Base-by-base conservation (phyloP, 108 stramenopile genomes). In the Fragilaria radians region DNA sequence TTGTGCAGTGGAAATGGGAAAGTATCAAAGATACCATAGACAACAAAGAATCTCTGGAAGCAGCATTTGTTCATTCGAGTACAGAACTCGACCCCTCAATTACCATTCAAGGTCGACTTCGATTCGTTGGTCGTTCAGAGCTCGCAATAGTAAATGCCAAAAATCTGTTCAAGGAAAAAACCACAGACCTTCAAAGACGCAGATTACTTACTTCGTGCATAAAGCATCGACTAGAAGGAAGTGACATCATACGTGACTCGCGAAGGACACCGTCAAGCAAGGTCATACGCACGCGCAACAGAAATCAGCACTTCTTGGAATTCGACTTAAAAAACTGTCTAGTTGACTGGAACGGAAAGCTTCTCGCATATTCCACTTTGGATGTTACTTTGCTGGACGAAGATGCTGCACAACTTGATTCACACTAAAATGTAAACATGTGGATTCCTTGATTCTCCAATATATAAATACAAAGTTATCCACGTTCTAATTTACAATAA, bases 381-480 rank as follows among this genome's bases (percentile, higher is more conserved):
- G 52, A 52, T 18, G 52, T 52, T 1, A 27, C 52, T 2, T 52
- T 52, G 26, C 25, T 27, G 18, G 52, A 52, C 27, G 52, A 3
- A 17, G 26, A 22, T 4, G 52, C 24, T 22, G 2, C 23, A 4
- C 23, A 42, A 42, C 22, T 48, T 48, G 47, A 48, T n/a, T n/a
- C n/a, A n/a, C n/a, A n/a, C n/a, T n/a, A n/a, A n/a, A n/a, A n/a
- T n/a, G n/a, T n/a, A n/a, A n/a, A n/a, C n/a, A n/a, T n/a, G n/a
- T n/a, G n/a, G n/a, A n/a, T n/a, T n/a, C n/a, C n/a, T n/a, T n/a
- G n/a, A n/a, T n/a, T n/a, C n/a, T n/a, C n/a, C n/a, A n/a, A n/a
- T n/a, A n/a, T n/a, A n/a, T n/a, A n/a, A n/a, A n/a, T n/a, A n/a
- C n/a, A n/a, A n/a, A n/a, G n/a, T n/a, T n/a, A n/a, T n/a, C n/a